These are phyloP conservation scores for Termitomyces sp. DNA, from an alignment of 768 basidiomycete genomes.

Conservation along the genomic window DNA sequence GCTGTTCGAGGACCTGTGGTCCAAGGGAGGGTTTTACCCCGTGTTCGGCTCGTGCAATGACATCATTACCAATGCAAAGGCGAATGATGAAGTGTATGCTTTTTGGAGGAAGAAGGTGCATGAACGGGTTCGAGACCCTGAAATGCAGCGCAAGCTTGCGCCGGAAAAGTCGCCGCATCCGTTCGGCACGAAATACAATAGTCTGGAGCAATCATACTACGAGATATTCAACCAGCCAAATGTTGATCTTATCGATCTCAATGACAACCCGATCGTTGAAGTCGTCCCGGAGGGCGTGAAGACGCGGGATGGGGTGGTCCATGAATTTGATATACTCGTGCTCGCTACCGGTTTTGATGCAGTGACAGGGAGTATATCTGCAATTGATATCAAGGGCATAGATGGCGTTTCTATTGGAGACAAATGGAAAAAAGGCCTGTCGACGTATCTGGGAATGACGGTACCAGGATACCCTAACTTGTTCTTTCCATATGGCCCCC, in stretches of 20 bases:
- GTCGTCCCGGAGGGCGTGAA: slow-evolving; percentile 17
- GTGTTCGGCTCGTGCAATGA: slow-evolving; percentile 16
- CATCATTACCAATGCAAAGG: slow-evolving; percentile 8
- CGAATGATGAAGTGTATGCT: slow-evolving; percentile 17
- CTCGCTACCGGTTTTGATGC: not conserved
- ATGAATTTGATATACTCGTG: not conserved
- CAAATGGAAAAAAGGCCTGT: slow-evolving; percentile 18
- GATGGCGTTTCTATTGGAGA: slow-evolving; percentile 16
- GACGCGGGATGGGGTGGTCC: slow-evolving; percentile 12
- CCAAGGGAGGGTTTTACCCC: slow-evolving; percentile 10
- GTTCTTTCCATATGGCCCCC: slow-evolving; percentile 23
- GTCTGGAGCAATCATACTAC: slow-evolving; percentile 19
- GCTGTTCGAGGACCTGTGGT: slow-evolving; percentile 11
- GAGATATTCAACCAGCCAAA: slow-evolving; percentile 22
- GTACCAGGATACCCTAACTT: slow-evolving; percentile 19
- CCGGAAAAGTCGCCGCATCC: slow-evolving; percentile 16
- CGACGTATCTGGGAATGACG: slow-evolving; percentile 13
- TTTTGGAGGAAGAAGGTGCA: not conserved
- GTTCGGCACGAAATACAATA: slow-evolving; percentile 20
- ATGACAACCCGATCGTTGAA: slow-evolving; percentile 6
- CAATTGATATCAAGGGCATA: slow-evolving; percentile 16
- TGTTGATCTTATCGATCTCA: slow-evolving; percentile 15
- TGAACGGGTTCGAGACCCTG: slow-evolving; percentile 5
- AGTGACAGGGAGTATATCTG: slow-evolving; percentile 18
- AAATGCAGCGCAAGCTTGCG: slow-evolving; percentile 14